Conservation (phyloP, 2,329 filamentous ascomycete species). For the Coniochaeta sp. region DNA sequence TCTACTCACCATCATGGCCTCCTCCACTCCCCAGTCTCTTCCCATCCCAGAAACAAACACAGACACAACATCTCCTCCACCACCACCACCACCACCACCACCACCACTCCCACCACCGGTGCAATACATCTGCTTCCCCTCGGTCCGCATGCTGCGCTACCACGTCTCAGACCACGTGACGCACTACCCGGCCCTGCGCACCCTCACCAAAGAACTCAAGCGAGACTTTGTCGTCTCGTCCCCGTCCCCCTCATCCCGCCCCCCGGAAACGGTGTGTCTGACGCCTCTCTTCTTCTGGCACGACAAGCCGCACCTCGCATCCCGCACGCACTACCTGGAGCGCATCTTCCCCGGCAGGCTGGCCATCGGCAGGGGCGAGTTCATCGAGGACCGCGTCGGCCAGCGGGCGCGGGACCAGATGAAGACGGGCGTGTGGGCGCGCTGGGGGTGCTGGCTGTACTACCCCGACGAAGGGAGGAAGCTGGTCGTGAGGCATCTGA, state of each 20-base stretch:
- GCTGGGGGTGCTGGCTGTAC: conserved; percentile 50
- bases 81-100: too few relatives aligned
- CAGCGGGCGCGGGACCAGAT: conserved; percentile 48
- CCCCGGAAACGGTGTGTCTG: conserved; percentile 28
- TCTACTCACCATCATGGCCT: conserved; percentile 37
- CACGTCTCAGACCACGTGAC: conserved; percentile 38
- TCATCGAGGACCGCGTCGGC: conserved; percentile 50
- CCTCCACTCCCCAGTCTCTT: neutral
- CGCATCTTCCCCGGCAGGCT: conserved; percentile 42
- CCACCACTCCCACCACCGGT: conserved; percentile 25
- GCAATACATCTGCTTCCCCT: conserved; percentile 46
- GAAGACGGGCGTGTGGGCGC: conserved; percentile 43
- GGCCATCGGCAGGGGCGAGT: conserved; percentile 42
- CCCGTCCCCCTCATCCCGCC: neutral
- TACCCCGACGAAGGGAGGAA: conserved; percentile 38
- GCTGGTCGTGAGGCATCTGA: conserved; percentile 41
- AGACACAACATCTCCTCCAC: too few relatives aligned
- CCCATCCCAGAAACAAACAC: neutral
- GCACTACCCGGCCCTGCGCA: conserved; percentile 31
- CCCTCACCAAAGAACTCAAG: conserved; percentile 33
- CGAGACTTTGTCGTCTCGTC: conserved; percentile 23
- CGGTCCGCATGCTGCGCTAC: conserved; percentile 43
- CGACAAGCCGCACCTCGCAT: conserved; percentile 48
- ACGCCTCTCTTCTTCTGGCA: conserved; percentile 54
- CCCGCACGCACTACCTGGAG: conserved; percentile 38